Conservation (phyloP, 2,329 filamentous ascomycete species). For the Aspergillus unguis region DNA sequence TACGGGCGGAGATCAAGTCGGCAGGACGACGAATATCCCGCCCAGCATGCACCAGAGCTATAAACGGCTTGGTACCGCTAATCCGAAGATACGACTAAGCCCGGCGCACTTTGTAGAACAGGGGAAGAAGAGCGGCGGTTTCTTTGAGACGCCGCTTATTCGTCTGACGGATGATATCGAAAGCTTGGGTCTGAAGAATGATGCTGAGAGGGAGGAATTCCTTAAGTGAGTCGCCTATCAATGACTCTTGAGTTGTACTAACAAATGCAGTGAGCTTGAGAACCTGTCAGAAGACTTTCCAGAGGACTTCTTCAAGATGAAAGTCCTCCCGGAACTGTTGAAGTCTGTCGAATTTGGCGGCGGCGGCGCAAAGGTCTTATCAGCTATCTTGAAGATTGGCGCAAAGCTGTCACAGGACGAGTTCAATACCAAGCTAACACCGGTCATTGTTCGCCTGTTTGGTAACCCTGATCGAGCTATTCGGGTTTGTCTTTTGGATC, state of each 20-base stretch:
- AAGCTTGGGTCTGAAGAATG: conserved; percentile 81
- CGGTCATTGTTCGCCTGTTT: conserved; percentile 83
- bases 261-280: conserved; percentile 64
- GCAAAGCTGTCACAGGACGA: conserved; percentile 84
- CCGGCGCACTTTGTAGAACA: conserved; percentile 86
- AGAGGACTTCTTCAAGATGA: conserved; percentile 97
- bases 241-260: conserved; percentile 18
- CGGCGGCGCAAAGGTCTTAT: conserved; percentile 85
- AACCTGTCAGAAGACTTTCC: conserved; percentile 89
- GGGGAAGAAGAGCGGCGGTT: conserved; percentile 74
- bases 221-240: conserved; percentile 57
- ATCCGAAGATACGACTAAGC: conserved; percentile 82
- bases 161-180: conserved; percentile 91
- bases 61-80: conserved; percentile 80
- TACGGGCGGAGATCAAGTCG: conserved; percentile 70
- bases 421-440: conserved; percentile 78
- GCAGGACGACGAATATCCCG: conserved; percentile 81
- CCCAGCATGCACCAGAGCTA: conserved; percentile 87
- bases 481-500: conserved; percentile 85
- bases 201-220: conserved; percentile 79
- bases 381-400: conserved; percentile 85
- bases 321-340: conserved; percentile 89
- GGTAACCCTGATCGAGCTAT: conserved; percentile 87
- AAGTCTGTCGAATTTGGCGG: conserved; percentile 99
- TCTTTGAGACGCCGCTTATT: conserved; percentile 91